Evolutionary conservation across 176 grass and related monocot species (phyloP).

Genomic region (Oryza brachyantha): DNA sequence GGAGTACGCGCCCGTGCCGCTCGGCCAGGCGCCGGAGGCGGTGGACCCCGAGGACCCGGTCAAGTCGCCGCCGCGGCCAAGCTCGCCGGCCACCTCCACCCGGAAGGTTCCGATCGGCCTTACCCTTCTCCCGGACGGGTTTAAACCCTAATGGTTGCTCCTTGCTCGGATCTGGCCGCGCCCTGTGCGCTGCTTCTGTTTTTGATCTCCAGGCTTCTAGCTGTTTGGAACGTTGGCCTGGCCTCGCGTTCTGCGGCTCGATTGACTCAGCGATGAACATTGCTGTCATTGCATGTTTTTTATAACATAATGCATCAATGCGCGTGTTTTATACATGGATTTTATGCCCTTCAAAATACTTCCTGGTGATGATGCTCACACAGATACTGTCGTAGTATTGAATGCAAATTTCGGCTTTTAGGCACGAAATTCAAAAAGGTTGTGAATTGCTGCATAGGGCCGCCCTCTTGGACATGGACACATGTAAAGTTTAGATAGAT

Average conservation of each 20-base stretch:
- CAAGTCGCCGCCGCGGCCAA: constrained; percentile 69
- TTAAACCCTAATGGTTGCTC: background rate
- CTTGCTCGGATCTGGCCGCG: constrained; percentile 39
- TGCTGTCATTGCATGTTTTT: background rate
- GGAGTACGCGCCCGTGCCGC: constrained; percentile 70
- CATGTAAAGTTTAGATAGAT: background rate
- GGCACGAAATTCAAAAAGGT: background rate
- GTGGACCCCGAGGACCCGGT: constrained; percentile 77
- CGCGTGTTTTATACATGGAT: background rate
- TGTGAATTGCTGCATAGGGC: background rate
- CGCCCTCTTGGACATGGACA: background rate
- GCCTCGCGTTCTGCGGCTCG: background rate
- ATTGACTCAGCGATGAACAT: too few relatives aligned
- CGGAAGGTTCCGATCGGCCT: constrained; percentile 70
- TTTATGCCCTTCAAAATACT: background rate
- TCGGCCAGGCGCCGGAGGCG: constrained; percentile 62
- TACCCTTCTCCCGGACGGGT: background rate
- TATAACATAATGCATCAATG: background rate
- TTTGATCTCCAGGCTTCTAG: background rate
- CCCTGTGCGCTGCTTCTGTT: background rate
- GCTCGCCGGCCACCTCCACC: constrained; percentile 73
- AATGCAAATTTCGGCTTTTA: background rate
- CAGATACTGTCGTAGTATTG: background rate
- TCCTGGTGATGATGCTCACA: background rate
- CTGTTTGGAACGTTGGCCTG: background rate